Conservation (phyloP, 441 rosid species). For the Melastoma candidum region DNA sequence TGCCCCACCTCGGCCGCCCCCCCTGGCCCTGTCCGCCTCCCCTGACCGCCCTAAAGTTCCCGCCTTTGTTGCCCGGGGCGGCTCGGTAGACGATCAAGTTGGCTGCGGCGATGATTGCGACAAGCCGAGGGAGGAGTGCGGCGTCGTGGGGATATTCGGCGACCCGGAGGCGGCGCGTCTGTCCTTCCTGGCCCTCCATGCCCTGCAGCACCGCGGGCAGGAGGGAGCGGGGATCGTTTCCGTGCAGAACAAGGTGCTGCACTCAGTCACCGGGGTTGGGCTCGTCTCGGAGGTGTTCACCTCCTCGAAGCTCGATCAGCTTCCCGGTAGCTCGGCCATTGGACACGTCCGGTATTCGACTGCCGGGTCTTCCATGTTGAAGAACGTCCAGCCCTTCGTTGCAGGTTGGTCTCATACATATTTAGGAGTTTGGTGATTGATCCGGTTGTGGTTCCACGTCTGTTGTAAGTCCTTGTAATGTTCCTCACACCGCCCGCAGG, state of each 20-base stretch:
- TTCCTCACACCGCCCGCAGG: conserved; percentile 21
- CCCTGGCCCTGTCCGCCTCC: conserved; percentile 6
- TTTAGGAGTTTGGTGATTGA: no score
- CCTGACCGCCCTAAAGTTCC: conserved; percentile 28
- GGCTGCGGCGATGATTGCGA: conserved; percentile 33
- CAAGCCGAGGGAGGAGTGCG: conserved; percentile 93
- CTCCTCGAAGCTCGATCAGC: conserved; percentile 62
- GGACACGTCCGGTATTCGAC: conserved; percentile 91
- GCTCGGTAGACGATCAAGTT: conserved; percentile 13
- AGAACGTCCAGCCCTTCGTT: conserved; percentile 83
- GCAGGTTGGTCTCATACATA: conserved; percentile 8
- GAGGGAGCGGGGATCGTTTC: conserved; percentile 98
- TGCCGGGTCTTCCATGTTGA: conserved; percentile 78
- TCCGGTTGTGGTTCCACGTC: no score
- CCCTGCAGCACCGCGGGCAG: conserved; percentile 87
- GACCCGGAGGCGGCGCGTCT: conserved; percentile 88
- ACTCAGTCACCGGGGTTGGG: conserved; percentile 88
- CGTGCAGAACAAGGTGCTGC: conserved; percentile 53
- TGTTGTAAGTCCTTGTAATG: no score
- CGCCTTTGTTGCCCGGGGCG: conserved; percentile 10
- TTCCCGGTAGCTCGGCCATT: conserved; percentile 70
- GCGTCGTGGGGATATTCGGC: conserved; percentile 85
- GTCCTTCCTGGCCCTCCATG: conserved; percentile 83
- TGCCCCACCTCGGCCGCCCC: neutral
- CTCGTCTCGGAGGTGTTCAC: conserved; percentile 82